Base-by-base conservation (phyloP, 2,329 filamentous ascomycete species). In the Fusarium brachygibbosum region DNA sequence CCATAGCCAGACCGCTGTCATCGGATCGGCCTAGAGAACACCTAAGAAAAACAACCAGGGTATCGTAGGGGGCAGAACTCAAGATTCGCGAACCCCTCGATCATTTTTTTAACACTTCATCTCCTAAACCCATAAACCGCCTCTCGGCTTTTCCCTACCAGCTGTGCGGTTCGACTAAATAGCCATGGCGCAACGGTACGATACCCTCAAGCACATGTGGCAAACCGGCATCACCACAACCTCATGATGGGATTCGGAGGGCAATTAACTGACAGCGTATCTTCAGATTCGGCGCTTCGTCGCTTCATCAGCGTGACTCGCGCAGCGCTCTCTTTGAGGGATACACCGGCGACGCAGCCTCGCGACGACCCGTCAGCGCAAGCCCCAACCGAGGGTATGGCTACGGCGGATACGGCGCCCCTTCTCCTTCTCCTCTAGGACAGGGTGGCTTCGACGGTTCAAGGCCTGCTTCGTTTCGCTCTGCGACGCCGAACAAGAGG, bases 291-390 rank as follows among this genome's bases (percentile, higher is more conserved):
- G 85, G 88, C 73, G 81, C 85, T 74, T 90, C 89, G 48, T 86
- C 86, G 70, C 87, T 93, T 66, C 91, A 93, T 79, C 91, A 93
- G 83, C 87, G 91, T 82, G 85, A 93, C 82, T 86, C 88, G 75
- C 84, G 91, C 76, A 90, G 88, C 76, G 89, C 90, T 70, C 88
- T 94, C 69, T 94, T 94, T 81, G 90, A 91, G 71, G 89, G 90
- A 73, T 94, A 93, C 80, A 88, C 86, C 68, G 79, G 79, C 70
- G 78, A 80, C 63, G 80, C 81, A 68, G 71, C 79, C 54, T 73
- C 71, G 49, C 76, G 79, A 70, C 79, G 82, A 66, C 77, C 81
- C 46, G 79, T 79, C 72, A 85, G 81, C 75, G 77, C 81, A 42
- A 84, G 82, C 73, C 83, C 85, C 23, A 82, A 76, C 69, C 79